Evolutionary conservation across 495 filamentous ascomycete genomes (phyloP).

Genomic region (Talaromyces adpressus): DNA sequence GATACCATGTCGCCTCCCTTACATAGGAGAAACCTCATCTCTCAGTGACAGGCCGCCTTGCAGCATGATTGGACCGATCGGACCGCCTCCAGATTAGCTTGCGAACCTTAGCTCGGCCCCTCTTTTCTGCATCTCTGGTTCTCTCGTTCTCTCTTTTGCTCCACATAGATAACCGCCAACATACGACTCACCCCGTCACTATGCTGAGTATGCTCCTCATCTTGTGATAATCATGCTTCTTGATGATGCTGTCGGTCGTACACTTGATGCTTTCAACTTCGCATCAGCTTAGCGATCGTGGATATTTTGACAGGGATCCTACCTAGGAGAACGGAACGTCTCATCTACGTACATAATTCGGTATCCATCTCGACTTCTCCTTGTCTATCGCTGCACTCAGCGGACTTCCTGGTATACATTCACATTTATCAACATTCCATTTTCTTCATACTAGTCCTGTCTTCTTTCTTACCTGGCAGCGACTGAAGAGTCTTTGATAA

Average conservation of each 20-base stretch:
- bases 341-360: not conserved
- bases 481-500: not conserved
- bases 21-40: not conserved
- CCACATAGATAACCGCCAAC: not conserved
- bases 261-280: not conserved
- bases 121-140: not conserved
- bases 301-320: not conserved
- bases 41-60: not conserved
- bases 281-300: not conserved
- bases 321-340: not conserved
- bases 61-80: not conserved
- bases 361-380: not conserved
- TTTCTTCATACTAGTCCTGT: not conserved
- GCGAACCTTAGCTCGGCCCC: not conserved
- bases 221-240: not conserved
- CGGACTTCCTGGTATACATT: not conserved
- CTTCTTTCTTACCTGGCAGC: not conserved
- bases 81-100: not conserved
- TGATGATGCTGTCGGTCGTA: not conserved
- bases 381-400: not conserved
- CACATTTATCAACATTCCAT: not conserved
- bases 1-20: not conserved
- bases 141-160: not conserved
- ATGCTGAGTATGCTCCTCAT: not conserved
- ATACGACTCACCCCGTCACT: not conserved